phyloP scores from a whole-genome alignment of 768 basidiomycete genomes.

The Podaxis carcinomalis region DNA sequence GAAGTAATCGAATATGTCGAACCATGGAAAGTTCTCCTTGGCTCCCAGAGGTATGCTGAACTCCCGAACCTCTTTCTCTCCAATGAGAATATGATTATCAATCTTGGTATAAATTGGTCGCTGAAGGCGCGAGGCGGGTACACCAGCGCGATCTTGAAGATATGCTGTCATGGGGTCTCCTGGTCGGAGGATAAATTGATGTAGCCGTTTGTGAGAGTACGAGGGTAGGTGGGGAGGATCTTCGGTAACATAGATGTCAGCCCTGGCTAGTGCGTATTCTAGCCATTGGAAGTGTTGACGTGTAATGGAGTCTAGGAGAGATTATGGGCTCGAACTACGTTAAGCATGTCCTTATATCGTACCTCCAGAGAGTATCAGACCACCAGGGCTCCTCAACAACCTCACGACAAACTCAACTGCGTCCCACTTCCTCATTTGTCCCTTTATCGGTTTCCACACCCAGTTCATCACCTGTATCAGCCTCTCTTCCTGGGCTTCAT shows the following conservation, averaged over 20 bases:
- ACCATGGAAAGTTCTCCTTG: constrained; percentile 8
- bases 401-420: constrained; percentile 15
- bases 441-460: constrained; percentile 15
- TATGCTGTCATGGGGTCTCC: constrained; percentile 11
- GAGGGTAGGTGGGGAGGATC: constrained; percentile 9
- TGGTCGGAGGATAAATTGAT: constrained; percentile 10
- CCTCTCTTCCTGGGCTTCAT: constrained; percentile 9
- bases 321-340: neutral
- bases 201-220: constrained; percentile 1
- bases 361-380: constrained; percentile 18
- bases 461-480: constrained; percentile 16
- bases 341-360: neutral
- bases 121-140: constrained; percentile 14
- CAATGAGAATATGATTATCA: constrained; percentile 16
- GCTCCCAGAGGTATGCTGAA: constrained; percentile 13
- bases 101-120: constrained; percentile 14
- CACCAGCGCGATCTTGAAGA: constrained; percentile 13
- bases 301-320: neutral
- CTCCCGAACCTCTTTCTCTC: constrained; percentile 12
- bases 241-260: constrained; percentile 10
- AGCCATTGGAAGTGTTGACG: constrained; percentile 12
- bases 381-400: constrained; percentile 15
- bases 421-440: constrained; percentile 13
- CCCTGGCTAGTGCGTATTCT: constrained; percentile 9
- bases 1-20: constrained; percentile 11